These are phyloP conservation scores for Pseudogymnoascus sp. DNA, from an alignment of 2,329 filamentous ascomycete genomes.

Conservation along the genomic window DNA sequence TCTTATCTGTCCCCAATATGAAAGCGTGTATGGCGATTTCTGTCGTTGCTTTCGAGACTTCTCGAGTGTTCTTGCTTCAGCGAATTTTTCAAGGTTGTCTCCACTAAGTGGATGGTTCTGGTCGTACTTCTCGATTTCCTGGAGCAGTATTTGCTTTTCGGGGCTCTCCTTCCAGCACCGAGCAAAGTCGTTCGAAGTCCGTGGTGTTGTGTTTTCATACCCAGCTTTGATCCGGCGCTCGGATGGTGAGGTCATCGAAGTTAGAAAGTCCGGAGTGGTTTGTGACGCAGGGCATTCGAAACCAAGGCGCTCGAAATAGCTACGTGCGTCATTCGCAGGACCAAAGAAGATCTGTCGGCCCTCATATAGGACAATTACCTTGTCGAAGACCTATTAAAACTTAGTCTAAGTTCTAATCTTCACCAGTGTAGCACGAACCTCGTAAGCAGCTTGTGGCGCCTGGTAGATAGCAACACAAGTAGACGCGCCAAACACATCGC, in stretches of 20 bases:
- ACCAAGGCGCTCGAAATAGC: slow-evolving; percentile 57
- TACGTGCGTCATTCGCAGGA: slow-evolving; percentile 46
- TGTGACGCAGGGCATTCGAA: slow-evolving; percentile 55
- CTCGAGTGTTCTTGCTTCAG: slow-evolving; percentile 49
- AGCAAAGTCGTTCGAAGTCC: slow-evolving; percentile 41
- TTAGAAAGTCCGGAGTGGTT: slow-evolving; percentile 59
- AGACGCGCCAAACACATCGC: slow-evolving; percentile 50
- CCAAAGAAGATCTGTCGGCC: slow-evolving; percentile 61
- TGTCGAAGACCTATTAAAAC: slow-evolving; percentile 60
- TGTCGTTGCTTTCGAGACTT: slow-evolving; percentile 58
- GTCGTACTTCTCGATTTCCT: slow-evolving; percentile 41
- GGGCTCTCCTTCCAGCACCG: slow-evolving; percentile 48
- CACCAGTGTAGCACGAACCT: slow-evolving; percentile 67
- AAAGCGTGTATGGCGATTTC: slow-evolving; percentile 57
- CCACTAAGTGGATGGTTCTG: slow-evolving; percentile 29
- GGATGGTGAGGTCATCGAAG: slow-evolving; percentile 56
- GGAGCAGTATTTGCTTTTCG: slow-evolving; percentile 65
- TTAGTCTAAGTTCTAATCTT: slow-evolving; percentile 63
- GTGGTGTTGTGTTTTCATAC: slow-evolving; percentile 36
- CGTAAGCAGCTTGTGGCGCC: slow-evolving; percentile 61
- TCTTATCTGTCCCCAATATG: slow-evolving; percentile 45
- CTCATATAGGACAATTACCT: slow-evolving; percentile 59
- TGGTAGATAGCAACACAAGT: slow-evolving; percentile 62
- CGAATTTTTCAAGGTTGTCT: slow-evolving; percentile 33
- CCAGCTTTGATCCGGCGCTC: slow-evolving; percentile 53